phyloP scores from a whole-genome alignment of 2,329 filamentous ascomycete species.

The Acrocalymma vagum region DNA sequence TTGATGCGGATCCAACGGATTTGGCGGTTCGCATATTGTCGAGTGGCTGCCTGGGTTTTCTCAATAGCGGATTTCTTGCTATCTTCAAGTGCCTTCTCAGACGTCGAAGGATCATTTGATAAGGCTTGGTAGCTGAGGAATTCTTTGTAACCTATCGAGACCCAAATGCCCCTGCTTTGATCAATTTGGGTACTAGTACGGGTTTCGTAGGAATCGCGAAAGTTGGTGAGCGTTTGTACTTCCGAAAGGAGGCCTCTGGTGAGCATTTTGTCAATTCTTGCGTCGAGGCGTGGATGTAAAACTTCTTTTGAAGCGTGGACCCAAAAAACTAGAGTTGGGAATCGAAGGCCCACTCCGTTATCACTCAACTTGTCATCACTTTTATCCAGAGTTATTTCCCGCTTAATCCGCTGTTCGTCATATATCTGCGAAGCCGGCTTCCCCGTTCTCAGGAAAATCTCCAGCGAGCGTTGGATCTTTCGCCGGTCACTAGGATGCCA shows the following conservation, averaged over 20 bases:
- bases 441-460: conserved; percentile 88
- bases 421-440: conserved; percentile 87
- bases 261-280: conserved; percentile 86
- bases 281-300: conserved; percentile 75
- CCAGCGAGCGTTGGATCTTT: conserved; percentile 88
- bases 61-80: conserved; percentile 71
- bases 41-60: conserved; percentile 80
- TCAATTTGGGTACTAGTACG: conserved; percentile 67
- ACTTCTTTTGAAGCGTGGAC: conserved; percentile 76
- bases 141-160: conserved; percentile 96
- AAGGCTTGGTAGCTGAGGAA: conserved; percentile 74
- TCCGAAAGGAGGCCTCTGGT: conserved; percentile 70
- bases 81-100: conserved; percentile 61
- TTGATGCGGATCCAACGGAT: conserved; percentile 87
- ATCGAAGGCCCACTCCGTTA: conserved; percentile 51
- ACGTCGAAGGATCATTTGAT: conserved; percentile 23
- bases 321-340: conserved; percentile 81
- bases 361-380: neutral
- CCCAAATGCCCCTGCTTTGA: conserved; percentile 86
- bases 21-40: conserved; percentile 88
- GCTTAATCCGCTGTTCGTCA: conserved; percentile 68
- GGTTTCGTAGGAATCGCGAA: conserved; percentile 54
- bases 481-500: conserved; percentile 96
- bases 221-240: conserved; percentile 62
- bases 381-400: conserved; percentile 38